phyloP scores from a whole-genome alignment of 148 eudicot species.

The Diospyros kaki region DNA sequence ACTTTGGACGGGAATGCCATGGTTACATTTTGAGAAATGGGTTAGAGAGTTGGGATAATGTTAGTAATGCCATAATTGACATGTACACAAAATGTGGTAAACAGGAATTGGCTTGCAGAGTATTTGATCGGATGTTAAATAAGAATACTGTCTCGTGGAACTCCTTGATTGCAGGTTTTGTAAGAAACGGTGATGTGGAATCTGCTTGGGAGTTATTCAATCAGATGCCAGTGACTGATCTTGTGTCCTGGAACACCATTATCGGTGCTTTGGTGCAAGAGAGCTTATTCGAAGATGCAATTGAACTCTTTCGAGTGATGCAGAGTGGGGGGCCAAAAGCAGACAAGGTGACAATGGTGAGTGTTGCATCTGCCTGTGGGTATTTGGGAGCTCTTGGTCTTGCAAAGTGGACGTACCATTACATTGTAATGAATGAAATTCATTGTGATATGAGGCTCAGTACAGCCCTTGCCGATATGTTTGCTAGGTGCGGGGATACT shows the following conservation, averaged over 20 bases:
- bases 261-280: slow-evolving; percentile 25
- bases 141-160: slow-evolving; percentile 40
- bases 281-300: slow-evolving; percentile 25
- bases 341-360: slow-evolving; percentile 35
- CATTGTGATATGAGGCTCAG: slow-evolving; percentile 18
- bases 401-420: slow-evolving; percentile 29
- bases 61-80: slow-evolving; percentile 32
- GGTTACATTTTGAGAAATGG: slow-evolving; percentile 25
- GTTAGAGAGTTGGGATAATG: slow-evolving; percentile 26
- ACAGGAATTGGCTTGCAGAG: slow-evolving; percentile 24
- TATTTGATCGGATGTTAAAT: slow-evolving; percentile 29
- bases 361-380: slow-evolving; percentile 33
- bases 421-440: slow-evolving; percentile 18
- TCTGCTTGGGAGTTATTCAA: slow-evolving; percentile 16
- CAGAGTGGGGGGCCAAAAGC: slow-evolving; percentile 24
- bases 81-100: slow-evolving; percentile 37
- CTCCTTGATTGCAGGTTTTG: slow-evolving; percentile 30
- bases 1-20: slow-evolving; percentile 30
- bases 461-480: slow-evolving; percentile 38
- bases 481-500: slow-evolving; percentile 36
- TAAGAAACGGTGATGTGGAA: slow-evolving; percentile 19
- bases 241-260: slow-evolving; percentile 40
- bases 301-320: slow-evolving; percentile 33
- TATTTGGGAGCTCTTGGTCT: slow-evolving; percentile 31
- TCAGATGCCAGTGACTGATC: slow-evolving; percentile 28